These are phyloP conservation scores for Chaetomiaceae sp. DNA, from an alignment of 2,329 filamentous ascomycete species.

Conservation along the genomic window DNA sequence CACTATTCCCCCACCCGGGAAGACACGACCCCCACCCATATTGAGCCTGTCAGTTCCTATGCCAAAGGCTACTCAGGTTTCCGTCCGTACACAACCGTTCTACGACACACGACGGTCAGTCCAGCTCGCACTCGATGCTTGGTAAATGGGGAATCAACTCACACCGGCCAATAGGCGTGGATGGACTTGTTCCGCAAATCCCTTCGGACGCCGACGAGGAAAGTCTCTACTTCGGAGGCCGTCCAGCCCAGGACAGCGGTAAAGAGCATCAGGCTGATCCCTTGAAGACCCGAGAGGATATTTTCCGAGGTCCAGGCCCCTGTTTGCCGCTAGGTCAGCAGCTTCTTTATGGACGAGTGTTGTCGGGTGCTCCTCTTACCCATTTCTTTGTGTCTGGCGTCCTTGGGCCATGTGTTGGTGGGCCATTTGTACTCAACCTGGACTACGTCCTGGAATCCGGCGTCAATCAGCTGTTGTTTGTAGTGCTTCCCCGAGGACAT, in stretches of 20 bases:
- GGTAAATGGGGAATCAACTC: neutral
- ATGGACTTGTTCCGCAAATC: conserved; percentile 12
- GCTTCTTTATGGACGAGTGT: neutral
- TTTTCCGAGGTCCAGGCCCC: neutral
- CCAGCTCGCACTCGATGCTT: no score
- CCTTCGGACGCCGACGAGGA: conserved; percentile 15
- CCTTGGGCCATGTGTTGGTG: conserved; percentile 44
- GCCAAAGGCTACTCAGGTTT: neutral
- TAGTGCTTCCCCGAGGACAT: conserved; percentile 28
- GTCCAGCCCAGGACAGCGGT: conserved; percentile 17
- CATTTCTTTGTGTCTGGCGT: conserved; percentile 42
- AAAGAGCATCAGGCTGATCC: conserved; percentile 9
- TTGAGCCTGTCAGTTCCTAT: neutral
- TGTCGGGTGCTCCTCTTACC: neutral
- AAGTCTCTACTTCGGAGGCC: conserved; percentile 14
- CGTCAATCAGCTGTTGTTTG: conserved; percentile 39
- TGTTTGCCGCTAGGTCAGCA: neutral
- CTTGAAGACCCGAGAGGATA: neutral
- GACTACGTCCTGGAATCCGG: conserved; percentile 47
- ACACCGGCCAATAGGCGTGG: conserved; percentile 16
- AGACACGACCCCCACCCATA: no score
- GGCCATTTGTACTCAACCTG: conserved; percentile 44
- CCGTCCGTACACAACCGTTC: neutral
- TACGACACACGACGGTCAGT: neutral
- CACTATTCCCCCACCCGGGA: no score